Evolutionary conservation across 1,139 yeast genomes (phyloP), one percentile per base, ranked within the genome.

Genomic region (Protomyces gravidus): DNA sequence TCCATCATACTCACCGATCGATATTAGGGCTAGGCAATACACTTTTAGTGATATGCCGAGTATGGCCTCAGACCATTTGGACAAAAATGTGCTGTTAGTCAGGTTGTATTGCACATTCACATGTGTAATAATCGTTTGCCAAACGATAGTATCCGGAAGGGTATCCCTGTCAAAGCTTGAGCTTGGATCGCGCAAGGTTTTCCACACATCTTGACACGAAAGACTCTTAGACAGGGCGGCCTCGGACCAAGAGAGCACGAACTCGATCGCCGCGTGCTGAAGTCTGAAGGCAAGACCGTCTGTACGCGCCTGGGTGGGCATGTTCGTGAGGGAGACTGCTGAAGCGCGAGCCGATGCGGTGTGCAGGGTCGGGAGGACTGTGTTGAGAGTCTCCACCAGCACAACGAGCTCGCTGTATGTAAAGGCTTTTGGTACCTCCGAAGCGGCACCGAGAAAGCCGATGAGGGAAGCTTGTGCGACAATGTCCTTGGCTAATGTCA

Each of bases 221-320:
- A 25, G 32, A 5, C 27, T 6, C 27, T 28, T 25, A 17, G 46
- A 5, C 2, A 25, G 17, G 2, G 50, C 26, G 19, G 45, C 36
- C 47, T 53, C 46, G 28, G 45, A 17, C 58, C 58, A 53, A 11
- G 49, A 19, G 13, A 53, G 50, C 11, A 46, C 58, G 26, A 53
- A 53, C 21, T 25, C 17, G 6, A 45, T 33, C 19, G 39, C 30
- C 5, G 19, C 17, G 11, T 53, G 40, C 32, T 53, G 58, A 5
- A 53, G 13, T 11, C 32, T 45, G 15, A 53, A 32, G n/a, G 23
- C 19, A 26, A 25, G 27, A n/a, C 36, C 45, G 39, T 32, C 45
- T 5, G 45, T 23, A 2, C 32, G 42, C 21, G 27, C 36, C 11
- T 9, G 19, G 4, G 15, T 46, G 5, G 36, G 36, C 6, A 46